Conservation (phyloP, 129 eudicot species). For the Mikania micrantha region DNA sequence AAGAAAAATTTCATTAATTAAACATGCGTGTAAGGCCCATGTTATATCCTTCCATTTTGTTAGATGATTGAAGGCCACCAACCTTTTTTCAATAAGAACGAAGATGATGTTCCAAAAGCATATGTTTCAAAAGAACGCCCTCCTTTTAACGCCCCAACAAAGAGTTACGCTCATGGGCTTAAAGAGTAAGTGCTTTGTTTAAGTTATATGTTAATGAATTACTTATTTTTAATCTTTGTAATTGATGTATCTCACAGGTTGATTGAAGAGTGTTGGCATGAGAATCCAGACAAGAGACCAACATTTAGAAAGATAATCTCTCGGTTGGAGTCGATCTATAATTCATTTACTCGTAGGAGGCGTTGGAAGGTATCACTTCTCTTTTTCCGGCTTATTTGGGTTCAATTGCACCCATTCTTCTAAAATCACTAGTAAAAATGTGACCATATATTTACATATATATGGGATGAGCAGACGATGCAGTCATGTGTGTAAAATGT, state of each 20-base stretch:
- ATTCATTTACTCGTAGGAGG: slow-evolving; percentile 40
- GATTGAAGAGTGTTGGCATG: slow-evolving; percentile 88
- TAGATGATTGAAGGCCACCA: slow-evolving; percentile 97
- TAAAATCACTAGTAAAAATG: not conserved
- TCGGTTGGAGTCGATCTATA: slow-evolving; percentile 53
- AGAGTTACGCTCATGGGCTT: slow-evolving; percentile 75
- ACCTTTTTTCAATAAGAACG: slow-evolving; percentile 58
- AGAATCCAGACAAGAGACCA: slow-evolving; percentile 66
- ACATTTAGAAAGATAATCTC: slow-evolving; percentile 73
- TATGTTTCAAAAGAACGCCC: slow-evolving; percentile 78
- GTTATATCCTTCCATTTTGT: slow-evolving; percentile 11
- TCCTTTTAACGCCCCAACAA: slow-evolving; percentile 67
- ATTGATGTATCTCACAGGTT: slow-evolving; percentile 31
- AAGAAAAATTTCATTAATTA: too few relatives aligned
- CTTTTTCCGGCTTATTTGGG: not conserved
- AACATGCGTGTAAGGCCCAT: not conserved
- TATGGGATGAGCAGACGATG: not conserved
- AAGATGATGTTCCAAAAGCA: slow-evolving; percentile 60
- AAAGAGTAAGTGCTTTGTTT: slow-evolving; percentile 48
- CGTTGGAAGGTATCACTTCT: slow-evolving; percentile 64
- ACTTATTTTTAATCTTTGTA: not conserved
- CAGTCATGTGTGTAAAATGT: slow-evolving; percentile 13
- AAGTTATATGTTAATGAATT: not conserved
- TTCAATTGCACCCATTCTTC: not conserved
- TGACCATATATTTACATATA: too few relatives aligned